A percentile compares a stretch with the other conserved stretches of the same genome.
Evolutionary conservation across 2,329 filamentous ascomycete species (phyloP).

Genomic region (Oidium heveae): DNA sequence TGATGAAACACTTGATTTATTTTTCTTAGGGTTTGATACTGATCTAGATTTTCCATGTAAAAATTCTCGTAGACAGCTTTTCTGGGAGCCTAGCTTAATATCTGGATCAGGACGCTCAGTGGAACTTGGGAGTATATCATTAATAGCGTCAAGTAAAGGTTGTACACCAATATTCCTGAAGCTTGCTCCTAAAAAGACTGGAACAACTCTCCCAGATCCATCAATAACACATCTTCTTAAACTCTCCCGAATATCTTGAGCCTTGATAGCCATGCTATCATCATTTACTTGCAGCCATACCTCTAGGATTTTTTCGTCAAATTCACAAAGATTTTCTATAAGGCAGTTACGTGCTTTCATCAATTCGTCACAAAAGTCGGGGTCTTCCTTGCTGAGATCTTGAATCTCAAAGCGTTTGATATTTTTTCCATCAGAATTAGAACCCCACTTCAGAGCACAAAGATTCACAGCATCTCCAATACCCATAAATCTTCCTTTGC

Average conservation of each 20-base stretch:
- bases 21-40: conserved; percentile 15
- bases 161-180: conserved; percentile 88
- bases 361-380: conserved; percentile 35
- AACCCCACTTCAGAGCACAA: conserved; percentile 47
- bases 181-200: conserved; percentile 76
- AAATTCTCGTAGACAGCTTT: conserved; percentile 25
- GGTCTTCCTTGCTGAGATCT: too few species aligned
- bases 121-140: conserved; percentile 69
- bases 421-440: too few species aligned
- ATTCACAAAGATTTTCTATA: conserved; percentile 63
- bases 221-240: conserved; percentile 46
- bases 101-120: conserved; percentile 56
- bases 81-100: conserved; percentile 36
- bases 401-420: too few species aligned
- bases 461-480: conserved; percentile 63
- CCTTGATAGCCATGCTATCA: conserved; percentile 41
- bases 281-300: conserved; percentile 56
- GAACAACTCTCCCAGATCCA: conserved; percentile 48
- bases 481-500: conserved; percentile 51
- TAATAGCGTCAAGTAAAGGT: conserved; percentile 66
- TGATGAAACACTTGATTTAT: conserved; percentile 54
- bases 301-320: conserved; percentile 70
- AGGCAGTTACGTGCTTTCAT: conserved; percentile 51
- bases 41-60: conserved; percentile 22
- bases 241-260: conserved; percentile 41